Evolutionary conservation across 2,329 filamentous ascomycete genomes (phyloP), one percentile per base, ranked within the genome.

Genomic region (Aureobasidium musti): DNA sequence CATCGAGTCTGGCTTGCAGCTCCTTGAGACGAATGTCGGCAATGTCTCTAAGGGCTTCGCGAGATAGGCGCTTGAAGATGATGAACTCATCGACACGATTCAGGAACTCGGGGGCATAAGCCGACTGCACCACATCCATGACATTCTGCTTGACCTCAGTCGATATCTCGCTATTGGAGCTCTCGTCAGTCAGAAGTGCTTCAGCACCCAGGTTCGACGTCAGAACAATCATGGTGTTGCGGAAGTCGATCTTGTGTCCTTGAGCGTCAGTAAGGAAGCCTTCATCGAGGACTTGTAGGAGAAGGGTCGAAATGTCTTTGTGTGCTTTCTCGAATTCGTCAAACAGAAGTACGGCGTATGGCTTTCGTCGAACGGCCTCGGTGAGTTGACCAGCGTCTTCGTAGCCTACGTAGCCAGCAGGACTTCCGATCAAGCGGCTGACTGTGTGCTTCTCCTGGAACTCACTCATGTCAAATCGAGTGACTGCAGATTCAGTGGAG

Each of bases 301-400:
- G 84, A 3, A 99, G 82, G 0, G 93, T 90, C 0, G 92, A 96
- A 70, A 98, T 97, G 73, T 99, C 95, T 64, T 91, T 89, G 75
- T 98, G 95, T 0, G 94, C 95, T 77, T 99, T 98, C 76, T 99
- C 95, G 72, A 97, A 98, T 76, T 98, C 95, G 76, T 99, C 95
- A 72, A 99, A 96, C 1, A 99, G 84, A 0, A 99, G 83, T 0
- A 99, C 92, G 0, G 94, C 93, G 72, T 98, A 98, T 0, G 95
- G 95, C 77, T 98, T 98, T 68, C 95, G 86, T 66, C 95, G 87
- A 3, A 99, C 92, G 5, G 94, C 93, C 79, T 99, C 95, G 0
- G 95, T 98, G 13, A 99, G 84, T 78, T 98, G 95, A 0, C 95
- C 95, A 4, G 94, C 93, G 74, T 98, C 95, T 54, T 99, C 95